These are phyloP conservation scores for Hordeum pubiflorum DNA, from an alignment of 202 grass and related monocot species.

Conservation along the genomic window DNA sequence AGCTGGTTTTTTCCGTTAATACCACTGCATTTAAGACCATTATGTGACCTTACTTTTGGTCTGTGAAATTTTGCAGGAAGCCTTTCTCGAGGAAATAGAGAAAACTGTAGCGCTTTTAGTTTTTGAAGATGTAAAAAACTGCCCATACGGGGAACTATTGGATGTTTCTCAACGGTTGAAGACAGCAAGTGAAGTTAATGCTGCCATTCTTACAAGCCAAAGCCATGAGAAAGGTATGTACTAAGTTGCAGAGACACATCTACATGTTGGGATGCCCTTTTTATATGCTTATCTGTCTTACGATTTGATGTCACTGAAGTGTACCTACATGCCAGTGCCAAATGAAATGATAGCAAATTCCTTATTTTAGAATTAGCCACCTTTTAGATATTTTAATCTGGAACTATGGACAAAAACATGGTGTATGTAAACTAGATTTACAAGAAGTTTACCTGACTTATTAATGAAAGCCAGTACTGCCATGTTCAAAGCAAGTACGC, in stretches of 20 bases:
- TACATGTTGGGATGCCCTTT: not conserved
- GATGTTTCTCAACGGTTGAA: slow-evolving; percentile 84
- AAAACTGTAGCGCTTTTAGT: slow-evolving; percentile 79
- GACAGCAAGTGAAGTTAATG: slow-evolving; percentile 84
- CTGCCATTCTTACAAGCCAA: slow-evolving; percentile 88
- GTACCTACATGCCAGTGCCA: not conserved
- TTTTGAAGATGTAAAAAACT: slow-evolving; percentile 86
- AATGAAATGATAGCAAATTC: not conserved
- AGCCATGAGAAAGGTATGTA: slow-evolving; percentile 77
- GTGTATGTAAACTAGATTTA: not conserved
- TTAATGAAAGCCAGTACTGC: not conserved
- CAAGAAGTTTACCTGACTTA: not conserved
- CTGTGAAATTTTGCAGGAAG: slow-evolving; percentile 36
- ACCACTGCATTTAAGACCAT: not conserved
- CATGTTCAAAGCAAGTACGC: not conserved
- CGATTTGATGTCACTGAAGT: not conserved
- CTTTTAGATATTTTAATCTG: not conserved
- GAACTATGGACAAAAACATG: not conserved
- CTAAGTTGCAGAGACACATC: not conserved
- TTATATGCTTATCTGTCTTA: not conserved
- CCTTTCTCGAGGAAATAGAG: slow-evolving; percentile 91
- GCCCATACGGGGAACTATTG: slow-evolving; percentile 82
- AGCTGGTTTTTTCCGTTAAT: not conserved
- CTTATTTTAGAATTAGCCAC: not conserved
- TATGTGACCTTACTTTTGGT: not conserved